Conservation (phyloP, 2,329 filamentous ascomycete genomes). For the Thermothelomyces thermophilus region DNA sequence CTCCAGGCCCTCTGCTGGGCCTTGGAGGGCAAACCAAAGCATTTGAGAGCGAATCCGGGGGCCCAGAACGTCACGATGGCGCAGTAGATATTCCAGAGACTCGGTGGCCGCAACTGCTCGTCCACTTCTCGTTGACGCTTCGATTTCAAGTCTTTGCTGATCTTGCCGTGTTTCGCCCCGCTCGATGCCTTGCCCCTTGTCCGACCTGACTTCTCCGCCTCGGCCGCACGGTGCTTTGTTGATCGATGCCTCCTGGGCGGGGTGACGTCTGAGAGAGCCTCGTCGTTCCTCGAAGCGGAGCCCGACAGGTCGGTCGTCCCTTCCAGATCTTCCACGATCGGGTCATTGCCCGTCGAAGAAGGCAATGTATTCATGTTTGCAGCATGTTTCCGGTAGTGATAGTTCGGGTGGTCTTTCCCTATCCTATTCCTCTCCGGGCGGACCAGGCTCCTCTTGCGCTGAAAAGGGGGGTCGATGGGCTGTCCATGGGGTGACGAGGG, state of each 20-base stretch:
- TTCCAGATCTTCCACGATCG: constrained; percentile 72
- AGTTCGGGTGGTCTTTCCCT: constrained; percentile 84
- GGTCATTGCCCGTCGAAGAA: constrained; percentile 88
- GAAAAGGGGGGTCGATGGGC: constrained; percentile 34
- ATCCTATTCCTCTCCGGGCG: constrained; percentile 82
- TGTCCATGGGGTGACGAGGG: constrained; percentile 36
- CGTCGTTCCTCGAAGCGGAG: constrained; percentile 37
- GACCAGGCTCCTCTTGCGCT: constrained; percentile 80
- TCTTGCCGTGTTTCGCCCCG: constrained; percentile 51
- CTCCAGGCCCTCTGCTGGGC: constrained; percentile 90
- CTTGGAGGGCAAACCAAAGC: constrained; percentile 78
- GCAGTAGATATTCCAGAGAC: constrained; percentile 93
- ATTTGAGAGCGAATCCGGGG: constrained; percentile 75
- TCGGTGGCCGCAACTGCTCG: constrained; percentile 69
- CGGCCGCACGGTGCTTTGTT: constrained; percentile 31
- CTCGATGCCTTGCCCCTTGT: constrained; percentile 33
- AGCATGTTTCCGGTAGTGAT: constrained; percentile 91
- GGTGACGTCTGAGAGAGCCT: constrained; percentile 41
- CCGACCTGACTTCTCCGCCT: constrained; percentile 34
- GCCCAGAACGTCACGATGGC: constrained; percentile 91
- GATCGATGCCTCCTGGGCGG: constrained; percentile 30
- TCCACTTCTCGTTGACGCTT: constrained; percentile 44
- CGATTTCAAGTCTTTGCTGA: constrained; percentile 49
- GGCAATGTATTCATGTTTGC: constrained; percentile 86
- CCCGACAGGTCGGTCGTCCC: constrained; percentile 52